Evolutionary conservation across 352 stramenopile genomes (phyloP), one percentile per base, ranked within the genome.

Genomic region (Blastocystis sp.): DNA sequence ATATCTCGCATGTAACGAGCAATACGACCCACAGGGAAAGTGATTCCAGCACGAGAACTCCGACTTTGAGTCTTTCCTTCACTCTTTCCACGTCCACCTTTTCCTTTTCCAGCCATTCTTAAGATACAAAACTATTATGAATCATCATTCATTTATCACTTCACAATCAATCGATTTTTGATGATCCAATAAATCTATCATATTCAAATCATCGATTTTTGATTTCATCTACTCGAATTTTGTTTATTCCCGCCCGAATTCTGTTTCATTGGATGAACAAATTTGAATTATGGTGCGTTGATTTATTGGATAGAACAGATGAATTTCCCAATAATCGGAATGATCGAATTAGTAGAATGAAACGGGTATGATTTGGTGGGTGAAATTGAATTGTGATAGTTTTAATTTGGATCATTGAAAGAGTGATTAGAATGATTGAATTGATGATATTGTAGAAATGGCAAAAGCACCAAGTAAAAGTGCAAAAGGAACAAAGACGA

Each of bases 11-110:
- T 89, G 90, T 94, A 95, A 89, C 92, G 92, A 27, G 91, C 91
- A 42, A 95, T 91, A 93, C 93, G 91, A 49, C 92, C 93, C 0
- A 94, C 92, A 35, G 92, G 92, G 89, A 94, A 94, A 88, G 94
- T 92, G 49, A 94, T 90, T n/a, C 88, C 88, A 16, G 54, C 54
- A 16, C 54, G 54, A n/a, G 54, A 61, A 61, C 54, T 89, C 27
- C 88, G 43, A 4, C 73, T 88, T 5, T 57, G 75, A 29, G 63
- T 27, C 74, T 89, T 89, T 80, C 86, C 86, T 32, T 54, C 35
- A 88, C 91, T 93, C 89, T 93, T 93, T 74, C 91, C 91, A 89
- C 91, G 91, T 66, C 91, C 91, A 90, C 91, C 91, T 90, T 93
- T 93, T 89, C 91, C 91, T 88, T 93, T 93, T 89, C 91, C 91